Evolutionary conservation across 2,329 filamentous ascomycete species (phyloP).

Genomic region (Pyrenophora teres): DNA sequence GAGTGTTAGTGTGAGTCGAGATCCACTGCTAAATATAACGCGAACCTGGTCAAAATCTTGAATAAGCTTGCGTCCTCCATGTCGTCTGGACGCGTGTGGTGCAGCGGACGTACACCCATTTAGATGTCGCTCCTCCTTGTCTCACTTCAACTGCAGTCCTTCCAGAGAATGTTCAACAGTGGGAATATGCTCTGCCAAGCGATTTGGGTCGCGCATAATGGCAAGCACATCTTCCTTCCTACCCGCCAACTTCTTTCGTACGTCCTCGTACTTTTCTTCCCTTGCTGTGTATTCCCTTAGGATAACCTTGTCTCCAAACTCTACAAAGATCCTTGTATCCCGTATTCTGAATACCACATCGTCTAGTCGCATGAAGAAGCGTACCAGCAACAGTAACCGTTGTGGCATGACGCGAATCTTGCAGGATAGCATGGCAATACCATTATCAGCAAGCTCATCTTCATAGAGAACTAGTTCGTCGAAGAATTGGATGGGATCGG

Average conservation of each 20-base stretch:
- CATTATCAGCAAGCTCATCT: constrained; percentile 97
- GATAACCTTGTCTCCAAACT: constrained; percentile 78
- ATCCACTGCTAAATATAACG: no score
- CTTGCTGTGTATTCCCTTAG: constrained; percentile 89
- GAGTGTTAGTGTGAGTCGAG: no score
- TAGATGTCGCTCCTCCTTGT: not conserved
- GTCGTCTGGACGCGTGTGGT: not conserved
- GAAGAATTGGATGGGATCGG: constrained; percentile 94
- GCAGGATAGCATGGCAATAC: constrained; percentile 85
- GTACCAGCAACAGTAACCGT: constrained; percentile 79
- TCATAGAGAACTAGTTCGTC: constrained; percentile 97
- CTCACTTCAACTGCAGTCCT: constrained; percentile 48
- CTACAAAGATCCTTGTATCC: constrained; percentile 89
- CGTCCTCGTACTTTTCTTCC: constrained; percentile 78
- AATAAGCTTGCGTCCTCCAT: not conserved
- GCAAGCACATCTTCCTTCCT: constrained; percentile 73
- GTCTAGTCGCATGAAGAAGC: constrained; percentile 92
- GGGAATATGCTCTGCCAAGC: constrained; percentile 62
- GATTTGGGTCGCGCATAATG: constrained; percentile 78
- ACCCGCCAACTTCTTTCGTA: constrained; percentile 64
- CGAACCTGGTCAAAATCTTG: no score
- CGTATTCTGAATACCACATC: constrained; percentile 84
- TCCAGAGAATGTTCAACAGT: constrained; percentile 73
- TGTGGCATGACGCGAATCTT: constrained; percentile 93
- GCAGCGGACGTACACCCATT: not conserved